These are phyloP conservation scores for Athelia psychrophila DNA, from an alignment of 1,284 basidiomycete genomes.

Conservation along the genomic window DNA sequence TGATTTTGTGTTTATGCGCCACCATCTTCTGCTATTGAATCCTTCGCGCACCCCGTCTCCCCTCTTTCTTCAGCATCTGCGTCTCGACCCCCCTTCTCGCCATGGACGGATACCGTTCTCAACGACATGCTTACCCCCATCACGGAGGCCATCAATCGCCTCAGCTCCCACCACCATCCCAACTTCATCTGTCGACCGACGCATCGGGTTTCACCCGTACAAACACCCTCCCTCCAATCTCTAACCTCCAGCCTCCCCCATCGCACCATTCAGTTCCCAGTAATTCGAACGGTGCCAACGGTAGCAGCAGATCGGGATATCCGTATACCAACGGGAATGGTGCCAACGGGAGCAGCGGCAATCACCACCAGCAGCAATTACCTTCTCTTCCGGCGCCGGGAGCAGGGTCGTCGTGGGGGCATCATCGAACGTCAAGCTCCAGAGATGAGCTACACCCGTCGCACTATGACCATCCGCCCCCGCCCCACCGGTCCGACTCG, in stretches of 20 bases:
- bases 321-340: background rate
- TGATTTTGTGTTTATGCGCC: too few species aligned
- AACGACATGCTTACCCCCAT: too few species aligned
- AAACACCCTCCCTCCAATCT: constrained; percentile 36
- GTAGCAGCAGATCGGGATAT: background rate
- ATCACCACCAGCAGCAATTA: constrained; percentile 17
- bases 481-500: background rate
- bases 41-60: too few species aligned
- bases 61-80: too few species aligned
- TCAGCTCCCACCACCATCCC: constrained; percentile 43
- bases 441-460: constrained; percentile 31
- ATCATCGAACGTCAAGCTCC: constrained; percentile 33
- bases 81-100: too few species aligned
- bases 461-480: background rate
- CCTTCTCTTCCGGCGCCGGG: constrained; percentile 15
- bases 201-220: constrained; percentile 29
- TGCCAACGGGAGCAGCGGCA: constrained; percentile 7
- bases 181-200: constrained; percentile 33
- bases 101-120: too few species aligned
- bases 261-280: constrained; percentile 29
- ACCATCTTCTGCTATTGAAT: too few species aligned
- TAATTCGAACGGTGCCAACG: background rate
- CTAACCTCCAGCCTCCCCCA: constrained; percentile 26
- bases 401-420: background rate
- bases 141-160: constrained; percentile 20